These are phyloP conservation scores for Lasiosphaeria ovina DNA, from an alignment of 495 filamentous ascomycete species.

Conservation along the genomic window DNA sequence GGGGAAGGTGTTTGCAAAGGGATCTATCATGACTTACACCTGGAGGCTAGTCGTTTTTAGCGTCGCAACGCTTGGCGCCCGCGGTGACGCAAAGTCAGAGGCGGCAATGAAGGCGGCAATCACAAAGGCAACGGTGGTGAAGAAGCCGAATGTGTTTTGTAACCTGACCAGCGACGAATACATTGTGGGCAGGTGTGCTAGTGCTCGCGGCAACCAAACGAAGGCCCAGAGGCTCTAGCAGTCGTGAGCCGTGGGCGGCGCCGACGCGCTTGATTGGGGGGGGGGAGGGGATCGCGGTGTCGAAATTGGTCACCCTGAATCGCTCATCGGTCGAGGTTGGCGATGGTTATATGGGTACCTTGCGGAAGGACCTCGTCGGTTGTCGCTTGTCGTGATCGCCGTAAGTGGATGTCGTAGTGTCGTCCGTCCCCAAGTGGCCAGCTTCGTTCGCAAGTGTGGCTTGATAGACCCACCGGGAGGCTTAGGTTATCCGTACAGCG, in stretches of 20 bases:
- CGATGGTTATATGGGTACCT: not conserved
- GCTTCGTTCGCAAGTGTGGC: not conserved
- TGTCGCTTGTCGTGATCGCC: not conserved
- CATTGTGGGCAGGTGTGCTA: conserved; percentile 54
- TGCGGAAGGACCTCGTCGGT: conserved; percentile 3
- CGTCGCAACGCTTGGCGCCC: conserved; percentile 60
- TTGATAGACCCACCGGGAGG: no score
- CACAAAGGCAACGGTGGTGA: conserved; percentile 86
- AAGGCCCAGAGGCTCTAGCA: no score
- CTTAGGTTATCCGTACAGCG: not conserved
- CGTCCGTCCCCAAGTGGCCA: not conserved
- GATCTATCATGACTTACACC: conserved; percentile 60
- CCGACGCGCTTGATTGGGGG: not conserved
- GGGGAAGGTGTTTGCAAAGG: not conserved
- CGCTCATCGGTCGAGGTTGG: not conserved
- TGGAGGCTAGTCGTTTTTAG: conserved; percentile 76
- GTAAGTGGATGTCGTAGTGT: not conserved
- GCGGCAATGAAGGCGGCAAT: conserved; percentile 76
- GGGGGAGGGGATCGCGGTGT: not conserved
- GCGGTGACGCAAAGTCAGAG: conserved; percentile 70
- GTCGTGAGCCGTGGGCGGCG: conserved; percentile 8
- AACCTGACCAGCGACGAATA: conserved; percentile 78
- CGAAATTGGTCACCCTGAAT: not conserved
- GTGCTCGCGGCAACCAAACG: no score
- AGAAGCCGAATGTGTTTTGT: conserved; percentile 96